Conservation (phyloP, 768 basidiomycete genomes). For the Suillus tomentosus region DNA sequence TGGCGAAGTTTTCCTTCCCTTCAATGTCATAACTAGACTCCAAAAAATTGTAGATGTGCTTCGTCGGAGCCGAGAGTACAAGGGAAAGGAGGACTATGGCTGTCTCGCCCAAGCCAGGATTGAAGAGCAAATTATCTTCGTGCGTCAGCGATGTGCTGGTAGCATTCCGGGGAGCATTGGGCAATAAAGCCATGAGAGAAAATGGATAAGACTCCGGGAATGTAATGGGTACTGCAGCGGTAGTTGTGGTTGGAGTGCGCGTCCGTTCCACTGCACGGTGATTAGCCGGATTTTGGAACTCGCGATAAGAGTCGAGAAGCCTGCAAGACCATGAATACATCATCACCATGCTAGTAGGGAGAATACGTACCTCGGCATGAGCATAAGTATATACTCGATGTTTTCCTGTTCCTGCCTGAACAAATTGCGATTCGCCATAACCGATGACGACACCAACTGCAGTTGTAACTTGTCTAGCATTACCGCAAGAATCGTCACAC, state of each 20-base stretch:
- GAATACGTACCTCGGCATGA: slow-evolving; percentile 73
- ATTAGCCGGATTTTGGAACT: slow-evolving; percentile 71
- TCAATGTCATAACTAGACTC: slow-evolving; percentile 86
- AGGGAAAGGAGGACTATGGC: slow-evolving; percentile 84
- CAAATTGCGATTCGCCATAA: slow-evolving; percentile 59
- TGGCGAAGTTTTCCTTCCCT: slow-evolving; percentile 76
- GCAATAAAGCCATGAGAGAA: slow-evolving; percentile 70
- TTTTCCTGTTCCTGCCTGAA: slow-evolving; percentile 88
- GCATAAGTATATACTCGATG: slow-evolving; percentile 78
- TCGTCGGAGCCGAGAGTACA: slow-evolving; percentile 75
- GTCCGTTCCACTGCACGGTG: slow-evolving; percentile 70
- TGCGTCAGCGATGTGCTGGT: slow-evolving; percentile 41
- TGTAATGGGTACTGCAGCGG: slow-evolving; percentile 67
- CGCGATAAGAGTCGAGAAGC: slow-evolving; percentile 84
- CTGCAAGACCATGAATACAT: slow-evolving; percentile 40
- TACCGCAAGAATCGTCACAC: slow-evolving; percentile 83
- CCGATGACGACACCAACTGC: slow-evolving; percentile 66
- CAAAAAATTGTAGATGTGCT: slow-evolving; percentile 76
- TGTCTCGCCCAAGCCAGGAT: slow-evolving; percentile 80
- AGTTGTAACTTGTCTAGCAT: slow-evolving; percentile 91
- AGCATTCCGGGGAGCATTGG: slow-evolving; percentile 50
- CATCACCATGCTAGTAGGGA: background rate
- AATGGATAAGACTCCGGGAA: slow-evolving; percentile 97
- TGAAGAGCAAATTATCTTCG: slow-evolving; percentile 59
- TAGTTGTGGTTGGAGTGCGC: slow-evolving; percentile 57